Evolutionary conservation across 2,329 filamentous ascomycete genomes (phyloP).

Genomic region (Cyphellophora europaea): DNA sequence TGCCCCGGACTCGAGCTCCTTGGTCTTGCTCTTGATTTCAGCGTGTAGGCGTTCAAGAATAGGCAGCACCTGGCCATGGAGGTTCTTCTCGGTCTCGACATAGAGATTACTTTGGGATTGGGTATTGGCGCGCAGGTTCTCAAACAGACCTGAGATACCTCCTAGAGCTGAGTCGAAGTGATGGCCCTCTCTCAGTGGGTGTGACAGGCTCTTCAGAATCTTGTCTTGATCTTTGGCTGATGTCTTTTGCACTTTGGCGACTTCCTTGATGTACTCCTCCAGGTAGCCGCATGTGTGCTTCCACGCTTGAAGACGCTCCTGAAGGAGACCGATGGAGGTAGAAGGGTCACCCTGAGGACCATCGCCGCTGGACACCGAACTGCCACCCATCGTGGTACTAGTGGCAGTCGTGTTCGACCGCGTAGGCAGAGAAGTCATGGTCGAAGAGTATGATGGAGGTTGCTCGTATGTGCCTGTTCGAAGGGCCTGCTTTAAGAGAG

Average conservation of each 20-base stretch:
- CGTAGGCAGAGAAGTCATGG: slow-evolving; percentile 6
- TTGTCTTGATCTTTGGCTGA: slow-evolving; percentile 94
- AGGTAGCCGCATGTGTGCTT: slow-evolving; percentile 88
- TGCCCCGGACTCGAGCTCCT: slow-evolving; percentile 74
- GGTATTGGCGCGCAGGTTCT: slow-evolving; percentile 88
- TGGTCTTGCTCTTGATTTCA: slow-evolving; percentile 93
- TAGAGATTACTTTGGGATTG: slow-evolving; percentile 81
- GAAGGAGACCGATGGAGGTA: slow-evolving; percentile 70
- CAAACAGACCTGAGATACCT: slow-evolving; percentile 81
- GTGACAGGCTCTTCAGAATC: slow-evolving; percentile 80
- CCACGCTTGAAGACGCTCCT: slow-evolving; percentile 86
- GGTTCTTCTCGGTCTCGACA: slow-evolving; percentile 78
- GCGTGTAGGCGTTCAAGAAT: slow-evolving; percentile 84
- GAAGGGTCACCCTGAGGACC: slow-evolving; percentile 51
- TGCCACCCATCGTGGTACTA: not conserved
- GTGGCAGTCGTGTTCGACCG: slow-evolving; percentile 10
- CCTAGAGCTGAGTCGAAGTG: slow-evolving; percentile 90
- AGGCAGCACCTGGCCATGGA: slow-evolving; percentile 78
- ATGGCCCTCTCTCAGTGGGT: slow-evolving; percentile 77
- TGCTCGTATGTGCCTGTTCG: not conserved
- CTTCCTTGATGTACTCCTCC: slow-evolving; percentile 77
- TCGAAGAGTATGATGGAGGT: not conserved
- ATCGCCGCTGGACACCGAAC: slow-evolving; percentile 40
- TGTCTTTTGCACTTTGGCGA: slow-evolving; percentile 75
- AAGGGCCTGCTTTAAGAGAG: not conserved